These are phyloP conservation scores for Penicillium polonicum DNA, from an alignment of 2,329 filamentous ascomycete genomes.

Conservation along the genomic window DNA sequence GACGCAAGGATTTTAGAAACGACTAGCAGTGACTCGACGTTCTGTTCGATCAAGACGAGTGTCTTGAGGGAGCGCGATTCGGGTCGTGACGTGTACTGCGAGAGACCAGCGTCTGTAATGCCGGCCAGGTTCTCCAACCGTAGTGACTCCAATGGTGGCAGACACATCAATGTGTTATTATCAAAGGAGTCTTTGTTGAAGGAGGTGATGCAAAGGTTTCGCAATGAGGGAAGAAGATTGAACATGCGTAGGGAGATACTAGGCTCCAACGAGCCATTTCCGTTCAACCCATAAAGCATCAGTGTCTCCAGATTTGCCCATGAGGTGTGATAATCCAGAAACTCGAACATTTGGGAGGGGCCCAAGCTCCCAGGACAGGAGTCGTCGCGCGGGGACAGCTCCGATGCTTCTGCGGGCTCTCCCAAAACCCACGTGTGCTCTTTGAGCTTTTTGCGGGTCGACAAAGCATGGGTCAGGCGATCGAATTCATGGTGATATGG, in stretches of 20 bases:
- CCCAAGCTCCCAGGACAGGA: conserved; percentile 48
- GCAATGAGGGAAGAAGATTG: conserved; percentile 52
- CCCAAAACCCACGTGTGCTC: conserved; percentile 58
- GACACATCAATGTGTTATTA: conserved; percentile 53
- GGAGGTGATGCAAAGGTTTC: conserved; percentile 55
- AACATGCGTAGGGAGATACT: conserved; percentile 56
- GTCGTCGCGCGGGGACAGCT: conserved; percentile 39
- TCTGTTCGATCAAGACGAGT: conserved; percentile 54
- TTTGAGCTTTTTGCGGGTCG: conserved; percentile 54
- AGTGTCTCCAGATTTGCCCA: conserved; percentile 55
- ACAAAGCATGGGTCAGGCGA: conserved; percentile 55
- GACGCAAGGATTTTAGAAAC: conserved; percentile 54
- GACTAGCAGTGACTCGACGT: conserved; percentile 52
- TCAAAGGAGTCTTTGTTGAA: conserved; percentile 56
- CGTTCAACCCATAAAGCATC: conserved; percentile 50
- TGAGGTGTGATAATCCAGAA: conserved; percentile 54
- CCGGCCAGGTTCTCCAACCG: conserved; percentile 57
- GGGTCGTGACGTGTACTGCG: conserved; percentile 50
- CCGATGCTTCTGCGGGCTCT: conserved; percentile 42
- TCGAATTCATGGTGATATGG: conserved; percentile 56
- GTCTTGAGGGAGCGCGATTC: conserved; percentile 47
- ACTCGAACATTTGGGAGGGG: conserved; percentile 51
- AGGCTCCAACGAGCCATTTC: conserved; percentile 50
- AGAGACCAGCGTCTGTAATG: conserved; percentile 56
- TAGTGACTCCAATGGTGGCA: conserved; percentile 54